Evolutionary conservation across 768 basidiomycete genomes (phyloP), one percentile per base, ranked within the genome.

Genomic region (Pleurotus djamor): DNA sequence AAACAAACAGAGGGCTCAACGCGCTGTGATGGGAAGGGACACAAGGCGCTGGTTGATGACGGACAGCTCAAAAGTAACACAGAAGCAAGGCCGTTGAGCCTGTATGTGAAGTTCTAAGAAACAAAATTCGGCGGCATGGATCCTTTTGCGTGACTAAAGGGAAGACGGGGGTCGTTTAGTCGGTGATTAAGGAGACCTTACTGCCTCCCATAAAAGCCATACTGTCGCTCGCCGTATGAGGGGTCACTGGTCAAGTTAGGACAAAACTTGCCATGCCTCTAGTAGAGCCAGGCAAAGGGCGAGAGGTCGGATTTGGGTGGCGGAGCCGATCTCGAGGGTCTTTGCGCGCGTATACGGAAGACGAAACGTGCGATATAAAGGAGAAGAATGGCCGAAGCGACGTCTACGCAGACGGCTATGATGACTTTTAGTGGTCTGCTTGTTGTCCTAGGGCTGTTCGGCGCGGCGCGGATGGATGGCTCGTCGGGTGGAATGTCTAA

Each of bases 251-350:
- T 71, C 66, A 44, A 58, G 45, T 37, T 64, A 54, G 38, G 48
- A 21, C 59, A 61, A 12, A 60, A 51, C 50, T 64, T 68, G 55
- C 60, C 63, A 35, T 66, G 69, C 4, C 17, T 78, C 70, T 44
- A 79, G 70, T 41, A 77, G 74, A 7, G 78, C 71, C n/a, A 79
- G 65, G 52, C 80, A 76, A 33, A 78, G 79, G 4, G 87, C 85
- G 17, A 89, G 81, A 13, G 84, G 82, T 62, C 88, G 88, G 10
- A 83, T 76, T 12, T 85, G 88, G 0, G 88, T 0, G 89, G 75
- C 3, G 88, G 88, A 0, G 68, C 72, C 1, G 76, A 67, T 32
- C 68, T 65, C 14, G 67, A 60, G 7, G 69, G 63, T 34, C 61
- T 60, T 21, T 67, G 70, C 32, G 70, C 66, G 32, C 65, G 73